Base-by-base conservation (phyloP, 2,329 filamentous ascomycete genomes). In the Salinomyces thailandicus region DNA sequence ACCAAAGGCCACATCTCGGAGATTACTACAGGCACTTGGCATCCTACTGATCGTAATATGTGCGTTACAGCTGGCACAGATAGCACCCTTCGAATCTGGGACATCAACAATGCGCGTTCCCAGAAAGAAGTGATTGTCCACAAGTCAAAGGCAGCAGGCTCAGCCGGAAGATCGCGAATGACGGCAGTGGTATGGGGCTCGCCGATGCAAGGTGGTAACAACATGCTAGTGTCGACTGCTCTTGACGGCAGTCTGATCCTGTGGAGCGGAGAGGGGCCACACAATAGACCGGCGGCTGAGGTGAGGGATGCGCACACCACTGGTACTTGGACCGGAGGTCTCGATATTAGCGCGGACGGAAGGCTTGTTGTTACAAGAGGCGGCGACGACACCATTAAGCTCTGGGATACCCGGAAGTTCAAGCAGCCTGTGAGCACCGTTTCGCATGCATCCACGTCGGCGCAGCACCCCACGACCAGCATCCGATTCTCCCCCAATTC, bases 391-490 rank as follows among this genome's bases (percentile, higher is more conserved):
- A 73, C 82, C 2, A 89, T 98, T 61, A 96, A 96, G 63, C 71
- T 95, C 2, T 98, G 91, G 91, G 91, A 98, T 58, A 93, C 81
- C 3, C 77, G 91, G 40, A 96, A 95, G 55, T 93, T 98, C 69
- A 96, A 91, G 58, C 71, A 81, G 39, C 85, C 91, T 3, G 72
- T 98, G 11, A 84, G 85, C 32, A 83, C 79, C 1, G 76, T 85
- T 12, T 66, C 79, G 5, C 86, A 94, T 59, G 62, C 74, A 1
- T 93, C 89, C 1, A 93, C 84, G 11, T 89, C 85, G 1, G 77
- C 79, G 39, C 79, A 86, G 52, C 93, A 84, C 57, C 75, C 83
- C 1, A 87, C 84, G 41, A 81, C 78, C 36, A 93, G 86, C 55
- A 94, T 98, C 55, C 75, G 75, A 44, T 98, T 96, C 64, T 84